phyloP scores from a whole-genome alignment of 1,139 yeast species.

The Sugiyamaella japonica region DNA sequence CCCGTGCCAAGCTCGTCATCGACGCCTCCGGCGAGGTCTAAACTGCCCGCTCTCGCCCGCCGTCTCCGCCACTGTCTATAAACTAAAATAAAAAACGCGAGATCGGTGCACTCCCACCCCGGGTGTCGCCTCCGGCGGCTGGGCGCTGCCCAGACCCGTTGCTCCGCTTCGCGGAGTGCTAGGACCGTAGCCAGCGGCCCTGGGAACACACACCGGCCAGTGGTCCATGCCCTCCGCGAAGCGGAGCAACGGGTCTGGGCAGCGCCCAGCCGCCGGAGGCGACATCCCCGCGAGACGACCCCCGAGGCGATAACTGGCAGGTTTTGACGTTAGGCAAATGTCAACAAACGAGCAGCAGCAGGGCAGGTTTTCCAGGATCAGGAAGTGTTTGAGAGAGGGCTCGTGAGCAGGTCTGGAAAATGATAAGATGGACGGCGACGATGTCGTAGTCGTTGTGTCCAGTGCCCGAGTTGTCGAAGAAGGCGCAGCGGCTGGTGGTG shows the following conservation, averaged over 20 bases:
- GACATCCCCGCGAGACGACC: background rate
- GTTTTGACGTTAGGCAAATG: background rate
- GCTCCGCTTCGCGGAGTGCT: background rate
- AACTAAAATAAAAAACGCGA: background rate
- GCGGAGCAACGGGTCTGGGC: background rate
- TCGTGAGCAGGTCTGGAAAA: background rate
- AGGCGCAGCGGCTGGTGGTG: too few relatives aligned
- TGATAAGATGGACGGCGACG: background rate
- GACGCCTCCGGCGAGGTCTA: conserved; percentile 84
- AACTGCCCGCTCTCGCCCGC: conserved; percentile 21
- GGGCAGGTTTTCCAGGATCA: too few relatives aligned
- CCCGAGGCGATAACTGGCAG: background rate
- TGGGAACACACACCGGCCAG: too few relatives aligned
- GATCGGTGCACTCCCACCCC: too few relatives aligned
- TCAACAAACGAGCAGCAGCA: background rate
- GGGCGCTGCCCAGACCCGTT: background rate
- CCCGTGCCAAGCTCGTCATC: conserved; percentile 75
- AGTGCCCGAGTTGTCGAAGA: background rate
- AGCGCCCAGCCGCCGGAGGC: background rate
- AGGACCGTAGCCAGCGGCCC: background rate
- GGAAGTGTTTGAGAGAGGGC: background rate
- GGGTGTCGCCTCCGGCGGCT: background rate
- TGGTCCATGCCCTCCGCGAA: background rate
- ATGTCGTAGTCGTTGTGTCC: background rate
- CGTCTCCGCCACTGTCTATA: background rate